phyloP scores from a whole-genome alignment of 2,329 filamentous ascomycete species.

The Botrytis pseudocinerea region DNA sequence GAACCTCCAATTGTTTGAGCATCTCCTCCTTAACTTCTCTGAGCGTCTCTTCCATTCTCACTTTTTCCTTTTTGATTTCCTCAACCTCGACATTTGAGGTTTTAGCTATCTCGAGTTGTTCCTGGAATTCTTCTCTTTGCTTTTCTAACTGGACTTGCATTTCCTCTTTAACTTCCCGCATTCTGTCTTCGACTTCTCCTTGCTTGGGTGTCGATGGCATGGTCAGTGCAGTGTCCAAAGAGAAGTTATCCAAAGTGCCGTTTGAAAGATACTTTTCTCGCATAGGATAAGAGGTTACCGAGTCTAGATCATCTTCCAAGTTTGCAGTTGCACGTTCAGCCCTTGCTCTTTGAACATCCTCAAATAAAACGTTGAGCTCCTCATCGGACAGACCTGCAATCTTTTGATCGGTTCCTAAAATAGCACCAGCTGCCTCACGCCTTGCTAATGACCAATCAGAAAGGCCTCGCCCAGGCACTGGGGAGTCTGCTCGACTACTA shows the following conservation, averaged over 20 bases:
- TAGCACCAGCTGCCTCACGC: conserved; percentile 87
- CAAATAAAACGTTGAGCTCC: conserved; percentile 88
- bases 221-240: conserved; percentile 88
- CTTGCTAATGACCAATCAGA: conserved; percentile 94
- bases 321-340: conserved; percentile 75
- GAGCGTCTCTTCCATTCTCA: conserved; percentile 80
- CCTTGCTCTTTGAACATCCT: conserved; percentile 86
- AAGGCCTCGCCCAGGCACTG: conserved; percentile 67
- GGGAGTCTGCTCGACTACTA: conserved; percentile 77
- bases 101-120: conserved; percentile 74
- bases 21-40: conserved; percentile 81
- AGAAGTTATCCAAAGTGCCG: conserved; percentile 93
- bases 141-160: conserved; percentile 81
- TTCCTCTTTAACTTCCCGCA: conserved; percentile 75
- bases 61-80: conserved; percentile 80
- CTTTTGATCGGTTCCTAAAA: conserved; percentile 87
- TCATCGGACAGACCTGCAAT: conserved; percentile 89
- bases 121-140: conserved; percentile 80
- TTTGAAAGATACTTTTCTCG: conserved; percentile 95
- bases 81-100: conserved; percentile 76
- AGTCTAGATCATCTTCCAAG: conserved; percentile 87
- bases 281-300: conserved; percentile 80
- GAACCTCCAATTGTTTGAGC: conserved; percentile 78
- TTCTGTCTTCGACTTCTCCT: conserved; percentile 71
- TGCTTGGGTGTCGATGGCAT: conserved; percentile 90